phyloP scores from a whole-genome alignment of 768 basidiomycete genomes.

The Hemileccinum impolitum region DNA sequence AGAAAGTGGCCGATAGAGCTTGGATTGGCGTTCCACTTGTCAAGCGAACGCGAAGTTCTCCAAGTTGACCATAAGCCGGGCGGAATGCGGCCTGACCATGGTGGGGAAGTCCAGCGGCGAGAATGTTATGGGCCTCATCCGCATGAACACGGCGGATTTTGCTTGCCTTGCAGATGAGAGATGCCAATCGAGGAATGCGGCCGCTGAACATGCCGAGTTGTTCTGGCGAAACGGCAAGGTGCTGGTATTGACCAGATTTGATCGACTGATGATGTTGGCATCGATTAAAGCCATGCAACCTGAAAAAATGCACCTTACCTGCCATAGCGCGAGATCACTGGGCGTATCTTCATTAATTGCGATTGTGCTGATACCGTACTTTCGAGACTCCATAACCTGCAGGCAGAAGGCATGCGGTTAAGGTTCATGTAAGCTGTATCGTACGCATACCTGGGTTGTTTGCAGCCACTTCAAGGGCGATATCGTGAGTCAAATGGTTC shows the following conservation, averaged over 20 bases:
- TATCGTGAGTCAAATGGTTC: neutral
- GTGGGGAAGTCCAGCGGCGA: neutral
- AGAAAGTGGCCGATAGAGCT: neutral
- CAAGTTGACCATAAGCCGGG: constrained; percentile 1
- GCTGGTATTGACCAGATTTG: neutral
- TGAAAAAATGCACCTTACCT: neutral
- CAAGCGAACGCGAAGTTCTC: neutral
- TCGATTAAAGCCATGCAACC: too few species aligned
- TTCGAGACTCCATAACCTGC: neutral
- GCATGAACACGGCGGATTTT: neutral
- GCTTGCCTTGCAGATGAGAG: neutral
- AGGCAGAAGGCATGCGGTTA: too few species aligned
- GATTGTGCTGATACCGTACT: neutral
- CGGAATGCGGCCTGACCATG: constrained; percentile 1
- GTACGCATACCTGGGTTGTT: constrained; percentile 1
- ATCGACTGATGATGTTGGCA: too few species aligned
- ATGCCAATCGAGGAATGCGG: neutral
- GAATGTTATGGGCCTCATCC: constrained; percentile 8
- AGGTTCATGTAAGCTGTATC: neutral
- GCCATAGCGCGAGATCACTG: neutral
- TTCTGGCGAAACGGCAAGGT: neutral
- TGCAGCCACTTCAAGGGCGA: constrained; percentile 6
- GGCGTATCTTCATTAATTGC: constrained; percentile 11
- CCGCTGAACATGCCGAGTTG: neutral
- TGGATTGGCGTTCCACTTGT: neutral